Percentiles rank a stretch among this genome's conserved stretches.
Conservation (phyloP, 1,284 basidiomycete species). For the Apiotrichum mycotoxinovorans region DNA sequence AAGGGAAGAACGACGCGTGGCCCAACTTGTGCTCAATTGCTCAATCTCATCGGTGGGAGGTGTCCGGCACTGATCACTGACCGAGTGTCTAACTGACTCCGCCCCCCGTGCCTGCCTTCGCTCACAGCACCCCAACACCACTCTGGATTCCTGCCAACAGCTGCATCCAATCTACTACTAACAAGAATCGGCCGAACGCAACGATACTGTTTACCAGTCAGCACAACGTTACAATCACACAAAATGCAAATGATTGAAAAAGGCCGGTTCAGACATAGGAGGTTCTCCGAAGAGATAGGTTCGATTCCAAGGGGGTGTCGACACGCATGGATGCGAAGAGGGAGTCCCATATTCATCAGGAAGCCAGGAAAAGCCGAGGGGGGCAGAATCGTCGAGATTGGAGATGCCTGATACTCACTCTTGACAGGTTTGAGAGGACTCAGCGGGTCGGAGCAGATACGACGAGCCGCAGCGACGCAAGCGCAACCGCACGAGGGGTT, state of each 20-base stretch:
- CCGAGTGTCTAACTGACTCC: no score
- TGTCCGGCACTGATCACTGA: no score
- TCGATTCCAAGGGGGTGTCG: slow-evolving; percentile 53
- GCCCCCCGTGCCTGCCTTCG: no score
- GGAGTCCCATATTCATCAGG: slow-evolving; percentile 52
- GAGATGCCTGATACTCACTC: slow-evolving; percentile 4
- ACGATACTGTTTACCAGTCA: neutral
- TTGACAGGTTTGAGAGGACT: neutral
- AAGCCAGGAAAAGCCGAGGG: neutral
- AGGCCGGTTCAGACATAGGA: slow-evolving; percentile 45
- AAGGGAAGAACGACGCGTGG: no score
- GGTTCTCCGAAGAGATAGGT: slow-evolving; percentile 50
- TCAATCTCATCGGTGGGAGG: no score
- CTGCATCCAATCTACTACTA: neutral
- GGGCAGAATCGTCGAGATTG: neutral
- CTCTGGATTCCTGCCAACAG: neutral
- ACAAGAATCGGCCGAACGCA: neutral
- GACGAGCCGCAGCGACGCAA: neutral
- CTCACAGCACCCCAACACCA: neutral
- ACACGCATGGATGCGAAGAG: slow-evolving; percentile 49
- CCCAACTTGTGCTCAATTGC: no score
- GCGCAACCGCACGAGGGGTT: neutral
- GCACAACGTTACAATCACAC: neutral
- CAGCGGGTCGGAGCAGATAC: slow-evolving; percentile 1
- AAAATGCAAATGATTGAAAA: neutral